Conservation (phyloP, 164 flowering plant species). For the Macadamia tetraphylla region DNA sequence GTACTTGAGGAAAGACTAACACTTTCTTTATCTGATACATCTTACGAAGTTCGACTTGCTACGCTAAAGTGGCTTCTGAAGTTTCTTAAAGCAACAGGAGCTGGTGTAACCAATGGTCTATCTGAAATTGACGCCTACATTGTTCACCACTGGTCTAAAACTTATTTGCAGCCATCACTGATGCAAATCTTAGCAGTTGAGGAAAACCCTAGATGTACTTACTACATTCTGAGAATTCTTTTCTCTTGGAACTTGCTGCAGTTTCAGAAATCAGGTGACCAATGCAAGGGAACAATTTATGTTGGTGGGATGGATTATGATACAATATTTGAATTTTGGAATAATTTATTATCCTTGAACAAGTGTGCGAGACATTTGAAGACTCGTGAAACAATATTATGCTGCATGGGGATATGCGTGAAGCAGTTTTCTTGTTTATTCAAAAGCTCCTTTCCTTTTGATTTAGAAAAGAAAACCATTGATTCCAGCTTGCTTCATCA, state of each 20-base stretch:
- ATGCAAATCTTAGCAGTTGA: conserved; percentile 49
- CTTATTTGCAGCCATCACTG: conserved; percentile 53
- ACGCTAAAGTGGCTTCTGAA: conserved; percentile 74
- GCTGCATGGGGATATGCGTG: conserved; percentile 81
- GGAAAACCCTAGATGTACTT: conserved; percentile 63
- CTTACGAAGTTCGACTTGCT: conserved; percentile 83
- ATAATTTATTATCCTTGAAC: conserved; percentile 49
- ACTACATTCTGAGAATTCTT: conserved; percentile 67
- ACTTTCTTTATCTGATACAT: conserved; percentile 50
- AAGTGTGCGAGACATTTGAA: conserved; percentile 54
- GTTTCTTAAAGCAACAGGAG: conserved; percentile 40
- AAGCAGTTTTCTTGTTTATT: conserved; percentile 42
- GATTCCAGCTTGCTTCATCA: conserved; percentile 15
- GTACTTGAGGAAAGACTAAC: conserved; percentile 46
- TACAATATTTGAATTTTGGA: conserved; percentile 59
- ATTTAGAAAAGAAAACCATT: conserved; percentile 2
- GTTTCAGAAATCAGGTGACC: conserved; percentile 26
- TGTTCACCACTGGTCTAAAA: conserved; percentile 40
- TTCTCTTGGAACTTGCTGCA: conserved; percentile 65
- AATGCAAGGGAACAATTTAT: conserved; percentile 19
- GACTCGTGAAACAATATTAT: conserved; percentile 53
- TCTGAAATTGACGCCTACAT: conserved; percentile 19
- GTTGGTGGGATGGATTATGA: conserved; percentile 56
- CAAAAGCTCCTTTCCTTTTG: conserved; percentile 21
- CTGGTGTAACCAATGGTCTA: conserved; percentile 10